phyloP scores from a whole-genome alignment of 1,284 basidiomycete species.

The Schizopora paradoxa region DNA sequence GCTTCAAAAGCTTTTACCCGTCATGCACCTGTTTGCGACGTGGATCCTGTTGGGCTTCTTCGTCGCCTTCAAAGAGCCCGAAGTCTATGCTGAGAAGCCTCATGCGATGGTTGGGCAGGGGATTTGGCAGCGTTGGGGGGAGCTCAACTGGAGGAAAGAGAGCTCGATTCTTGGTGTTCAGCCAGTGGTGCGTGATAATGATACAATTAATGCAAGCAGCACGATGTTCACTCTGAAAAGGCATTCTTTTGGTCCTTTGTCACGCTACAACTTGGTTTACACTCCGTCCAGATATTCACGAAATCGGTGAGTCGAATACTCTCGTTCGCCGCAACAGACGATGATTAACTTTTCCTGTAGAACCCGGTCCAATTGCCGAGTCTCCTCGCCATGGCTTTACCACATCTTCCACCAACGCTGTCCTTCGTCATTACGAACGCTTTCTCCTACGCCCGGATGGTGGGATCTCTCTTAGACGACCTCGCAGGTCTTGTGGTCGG shows the following conservation, averaged over 20 bases:
- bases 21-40: constrained; percentile 56
- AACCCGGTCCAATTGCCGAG: constrained; percentile 53
- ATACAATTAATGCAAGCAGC: neutral
- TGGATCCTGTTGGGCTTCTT: constrained; percentile 66
- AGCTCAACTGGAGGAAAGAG: constrained; percentile 33
- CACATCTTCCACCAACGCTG: constrained; percentile 60
- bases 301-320: constrained; percentile 48
- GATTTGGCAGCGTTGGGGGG: constrained; percentile 55
- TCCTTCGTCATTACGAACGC: constrained; percentile 53
- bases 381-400: constrained; percentile 53
- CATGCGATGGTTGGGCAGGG: constrained; percentile 26
- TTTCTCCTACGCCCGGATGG: constrained; percentile 63
- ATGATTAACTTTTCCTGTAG: constrained; percentile 31
- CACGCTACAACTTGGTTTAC: constrained; percentile 60
- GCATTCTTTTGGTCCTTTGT: constrained; percentile 77
- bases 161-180: constrained; percentile 42
- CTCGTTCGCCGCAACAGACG: constrained; percentile 3
- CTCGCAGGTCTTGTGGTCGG: constrained; percentile 60
- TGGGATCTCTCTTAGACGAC: constrained; percentile 59
- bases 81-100: constrained; percentile 29
- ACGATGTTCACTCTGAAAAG: constrained; percentile 31
- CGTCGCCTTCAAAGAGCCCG: constrained; percentile 59
- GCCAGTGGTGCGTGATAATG: constrained; percentile 43
- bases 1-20: constrained; percentile 54
- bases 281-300: constrained; percentile 64